phyloP scores from a whole-genome alignment of 2,329 filamentous ascomycete genomes.

The Colletotrichum lini region DNA sequence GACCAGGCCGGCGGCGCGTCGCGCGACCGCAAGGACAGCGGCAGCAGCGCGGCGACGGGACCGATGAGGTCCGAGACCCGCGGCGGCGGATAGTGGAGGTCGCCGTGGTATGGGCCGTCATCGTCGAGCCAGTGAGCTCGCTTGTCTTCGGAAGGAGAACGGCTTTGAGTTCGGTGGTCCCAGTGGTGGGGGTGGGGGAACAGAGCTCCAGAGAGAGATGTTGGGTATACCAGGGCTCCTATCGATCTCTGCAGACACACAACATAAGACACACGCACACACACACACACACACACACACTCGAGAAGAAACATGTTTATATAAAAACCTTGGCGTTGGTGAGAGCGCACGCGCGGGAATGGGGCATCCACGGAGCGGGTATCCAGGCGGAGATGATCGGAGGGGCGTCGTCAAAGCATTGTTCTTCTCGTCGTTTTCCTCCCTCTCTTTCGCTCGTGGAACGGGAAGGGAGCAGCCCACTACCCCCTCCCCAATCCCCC shows the following conservation, averaged over 20 bases:
- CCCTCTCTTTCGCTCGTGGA: no score
- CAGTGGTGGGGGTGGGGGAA: no score
- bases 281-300: neutral
- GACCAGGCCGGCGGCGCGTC: conserved; percentile 47
- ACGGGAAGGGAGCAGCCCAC: no score
- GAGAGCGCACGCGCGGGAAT: conserved; percentile 10
- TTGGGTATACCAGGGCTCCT: conserved; percentile 9
- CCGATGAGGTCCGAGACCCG: conserved; percentile 53
- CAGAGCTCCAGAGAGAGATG: neutral
- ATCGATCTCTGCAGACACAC: neutral
- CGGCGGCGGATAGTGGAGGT: conserved; percentile 33
- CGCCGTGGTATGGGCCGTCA: conserved; percentile 10
- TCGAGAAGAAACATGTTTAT: neutral
- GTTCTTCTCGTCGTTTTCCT: neutral
- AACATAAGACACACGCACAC: neutral
- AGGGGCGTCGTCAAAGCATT: conserved; percentile 11
- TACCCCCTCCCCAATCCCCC: no score
- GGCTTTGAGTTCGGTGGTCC: neutral
- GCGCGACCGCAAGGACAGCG: conserved; percentile 64
- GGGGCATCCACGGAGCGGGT: neutral
- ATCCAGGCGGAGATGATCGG: conserved; percentile 14
- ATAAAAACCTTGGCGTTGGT: conserved; percentile 4
- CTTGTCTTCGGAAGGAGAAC: neutral
- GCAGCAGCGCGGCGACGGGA: conserved; percentile 63
- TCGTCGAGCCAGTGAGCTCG: neutral